Evolutionary conservation across 2,329 filamentous ascomycete species (phyloP), one percentile per base, ranked within the genome.

Genomic region (Fusarium guadeloupense): DNA sequence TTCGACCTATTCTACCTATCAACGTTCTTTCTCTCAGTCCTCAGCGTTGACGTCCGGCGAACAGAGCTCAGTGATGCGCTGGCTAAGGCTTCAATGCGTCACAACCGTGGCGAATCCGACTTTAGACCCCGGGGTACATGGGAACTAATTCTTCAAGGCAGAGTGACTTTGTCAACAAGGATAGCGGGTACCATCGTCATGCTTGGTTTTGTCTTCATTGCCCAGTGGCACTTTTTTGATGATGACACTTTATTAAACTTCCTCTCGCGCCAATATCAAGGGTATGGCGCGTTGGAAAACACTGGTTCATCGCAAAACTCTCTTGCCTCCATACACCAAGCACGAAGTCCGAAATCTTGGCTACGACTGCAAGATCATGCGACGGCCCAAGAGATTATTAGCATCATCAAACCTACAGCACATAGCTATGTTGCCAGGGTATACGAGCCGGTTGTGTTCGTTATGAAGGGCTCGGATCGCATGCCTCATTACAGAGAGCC

Each of bases 1-100:
- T 89, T 93, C 67, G 91, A 94, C 73, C 89, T 90, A 59, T 87
- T 93, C 68, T 93, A 90, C 69, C 81, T 93, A 19, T 83, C 91
- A 8, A 93, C 90, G 0, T 93, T 93, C 75, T 93, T 94, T 69
- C 80, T 93, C 4, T 86, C 90, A 1, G 89, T 94, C 12, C 78
- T 94, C 20, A 93, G 89, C 68, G 87, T 94, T 37, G 91, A 94
- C 72, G 89, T 94, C 9, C 85, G 88, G 19, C 83, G 91, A 64
- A 86, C 89, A 53, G 91, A 94, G 75, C 82, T 94, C 0, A 86
- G 87, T 64, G 90, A 94, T 70, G 88, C 89, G 3, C 77, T 93
- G 9, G 85, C 80, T 10, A 87, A 83, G 65, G 82, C 80, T 3
- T 80, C 81, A 1, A 77, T 81, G 33, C 77, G 78, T 13, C 75